A percentile compares a stretch with the other conserved stretches of the same genome.
phyloP scores from a whole-genome alignment of 371 early-diverging fungal species.

The Encephalitozoon cuniculi region DNA sequence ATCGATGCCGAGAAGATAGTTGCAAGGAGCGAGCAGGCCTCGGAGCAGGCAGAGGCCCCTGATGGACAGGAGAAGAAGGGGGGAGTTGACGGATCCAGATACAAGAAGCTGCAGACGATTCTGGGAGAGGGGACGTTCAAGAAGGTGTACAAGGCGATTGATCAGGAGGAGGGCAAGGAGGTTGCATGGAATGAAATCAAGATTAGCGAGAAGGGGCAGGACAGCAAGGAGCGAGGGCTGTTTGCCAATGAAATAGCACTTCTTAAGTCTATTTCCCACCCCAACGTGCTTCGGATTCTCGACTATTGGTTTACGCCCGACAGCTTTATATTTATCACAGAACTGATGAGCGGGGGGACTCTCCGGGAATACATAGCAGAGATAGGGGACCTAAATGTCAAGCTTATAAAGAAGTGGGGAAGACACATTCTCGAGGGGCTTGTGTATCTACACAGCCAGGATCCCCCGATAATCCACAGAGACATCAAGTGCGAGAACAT shows the following conservation, averaged over 20 bases:
- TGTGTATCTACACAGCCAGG: conserved; percentile 69
- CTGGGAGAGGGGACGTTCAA: conserved; percentile 77
- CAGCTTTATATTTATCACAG: conserved; percentile 76
- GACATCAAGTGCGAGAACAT: conserved; percentile 70
- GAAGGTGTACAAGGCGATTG: conserved; percentile 74
- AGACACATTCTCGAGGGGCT: conserved; percentile 65
- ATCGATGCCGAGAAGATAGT: conserved; percentile 28
- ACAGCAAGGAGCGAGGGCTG: conserved; percentile 66
- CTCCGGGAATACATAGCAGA: conserved; percentile 67
- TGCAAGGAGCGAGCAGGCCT: not conserved
- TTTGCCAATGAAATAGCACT: conserved; percentile 64
- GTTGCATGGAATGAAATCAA: conserved; percentile 76
- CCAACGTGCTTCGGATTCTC: conserved; percentile 73
- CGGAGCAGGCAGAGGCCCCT: not conserved
- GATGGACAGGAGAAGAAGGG: not conserved
- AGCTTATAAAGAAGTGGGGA: conserved; percentile 49
- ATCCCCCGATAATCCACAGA: conserved; percentile 76
- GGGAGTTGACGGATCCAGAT: not conserved
- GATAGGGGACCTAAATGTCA: conserved; percentile 58
- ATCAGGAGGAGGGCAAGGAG: conserved; percentile 76
- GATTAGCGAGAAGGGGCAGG: conserved; percentile 65
- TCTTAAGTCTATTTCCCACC: conserved; percentile 70
- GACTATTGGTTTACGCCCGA: conserved; percentile 66
- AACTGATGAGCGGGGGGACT: conserved; percentile 78
- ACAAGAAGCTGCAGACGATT: conserved; percentile 60